A percentile compares a stretch with the other conserved stretches of the same genome.
Evolutionary conservation across 129 eudicot species (phyloP).

Genomic region (Scalesia atractyloides): DNA sequence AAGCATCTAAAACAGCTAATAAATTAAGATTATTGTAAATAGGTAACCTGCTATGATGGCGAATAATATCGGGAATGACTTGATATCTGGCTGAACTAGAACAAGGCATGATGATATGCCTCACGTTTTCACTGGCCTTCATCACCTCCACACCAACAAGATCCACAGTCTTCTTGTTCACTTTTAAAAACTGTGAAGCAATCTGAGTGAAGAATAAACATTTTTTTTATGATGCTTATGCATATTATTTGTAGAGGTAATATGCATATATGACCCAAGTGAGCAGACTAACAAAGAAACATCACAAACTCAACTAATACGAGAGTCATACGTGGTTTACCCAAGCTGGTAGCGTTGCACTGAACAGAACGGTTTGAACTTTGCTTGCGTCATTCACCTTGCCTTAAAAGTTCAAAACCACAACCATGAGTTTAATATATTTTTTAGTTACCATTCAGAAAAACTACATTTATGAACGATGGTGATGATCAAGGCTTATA

Average conservation of each 20-base stretch:
- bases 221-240: neutral
- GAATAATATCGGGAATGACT: constrained; percentile 88
- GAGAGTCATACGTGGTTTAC: constrained; percentile 65
- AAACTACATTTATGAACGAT: constrained; percentile 3
- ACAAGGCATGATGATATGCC: constrained; percentile 83
- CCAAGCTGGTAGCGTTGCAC: constrained; percentile 89
- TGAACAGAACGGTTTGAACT: constrained; percentile 93
- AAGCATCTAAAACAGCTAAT: neutral
- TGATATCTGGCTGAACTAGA: constrained; percentile 75
- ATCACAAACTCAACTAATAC: neutral
- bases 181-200: constrained; percentile 63
- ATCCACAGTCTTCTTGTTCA: constrained; percentile 67
- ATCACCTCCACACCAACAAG: constrained; percentile 71
- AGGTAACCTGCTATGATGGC: constrained; percentile 86
- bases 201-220: constrained; percentile 42
- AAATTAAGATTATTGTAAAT: constrained; percentile 3
- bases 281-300: constrained; percentile 20
- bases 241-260: neutral
- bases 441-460: neutral
- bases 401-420: constrained; percentile 45
- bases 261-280: neutral
- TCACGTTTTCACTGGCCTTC: constrained; percentile 69
- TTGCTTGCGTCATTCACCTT: constrained; percentile 79
- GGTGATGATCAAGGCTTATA: neutral
- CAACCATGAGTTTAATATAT: neutral